These are phyloP conservation scores for Taphrina flavorubra DNA, from an alignment of 1,139 yeast genomes.

Conservation along the genomic window DNA sequence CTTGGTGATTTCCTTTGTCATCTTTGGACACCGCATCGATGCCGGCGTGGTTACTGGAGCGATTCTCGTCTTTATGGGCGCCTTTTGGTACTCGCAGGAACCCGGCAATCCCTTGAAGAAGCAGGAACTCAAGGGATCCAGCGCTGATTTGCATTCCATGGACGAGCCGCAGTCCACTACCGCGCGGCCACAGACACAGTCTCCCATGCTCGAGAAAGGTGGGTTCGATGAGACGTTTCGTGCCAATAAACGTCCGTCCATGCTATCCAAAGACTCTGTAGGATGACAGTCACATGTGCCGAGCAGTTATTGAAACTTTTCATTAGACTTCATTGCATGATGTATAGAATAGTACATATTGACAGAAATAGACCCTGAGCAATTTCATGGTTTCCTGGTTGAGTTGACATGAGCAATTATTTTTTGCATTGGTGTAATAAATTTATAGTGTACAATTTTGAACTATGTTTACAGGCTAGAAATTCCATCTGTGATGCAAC, in stretches of 20 bases:
- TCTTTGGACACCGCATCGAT: conserved; percentile 53
- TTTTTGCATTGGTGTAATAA: too few relatives aligned
- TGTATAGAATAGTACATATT: neutral
- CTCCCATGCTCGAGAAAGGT: conserved; percentile 16
- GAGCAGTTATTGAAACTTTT: too few relatives aligned
- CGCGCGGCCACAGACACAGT: neutral
- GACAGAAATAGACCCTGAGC: neutral
- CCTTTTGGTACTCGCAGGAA: conserved; percentile 36
- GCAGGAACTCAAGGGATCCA: conserved; percentile 3
- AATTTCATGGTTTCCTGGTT: too few relatives aligned
- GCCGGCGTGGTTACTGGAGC: conserved; percentile 54
- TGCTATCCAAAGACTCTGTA: neutral
- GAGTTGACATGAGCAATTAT: too few relatives aligned
- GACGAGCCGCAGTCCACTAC: neutral
- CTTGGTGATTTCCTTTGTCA: conserved; percentile 59
- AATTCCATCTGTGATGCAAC: neutral
- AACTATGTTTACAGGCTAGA: too few relatives aligned
- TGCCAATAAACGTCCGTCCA: neutral
- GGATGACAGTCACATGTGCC: too few relatives aligned
- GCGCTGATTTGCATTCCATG: conserved; percentile 16
- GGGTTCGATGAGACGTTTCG: conserved; percentile 2
- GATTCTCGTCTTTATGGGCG: conserved; percentile 52
- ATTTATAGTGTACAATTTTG: too few relatives aligned
- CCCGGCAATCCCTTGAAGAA: neutral
- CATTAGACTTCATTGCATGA: too few relatives aligned